These are phyloP conservation scores for Marasmius tenuissimus DNA, from an alignment of 1,284 basidiomycete species.

Conservation along the genomic window DNA sequence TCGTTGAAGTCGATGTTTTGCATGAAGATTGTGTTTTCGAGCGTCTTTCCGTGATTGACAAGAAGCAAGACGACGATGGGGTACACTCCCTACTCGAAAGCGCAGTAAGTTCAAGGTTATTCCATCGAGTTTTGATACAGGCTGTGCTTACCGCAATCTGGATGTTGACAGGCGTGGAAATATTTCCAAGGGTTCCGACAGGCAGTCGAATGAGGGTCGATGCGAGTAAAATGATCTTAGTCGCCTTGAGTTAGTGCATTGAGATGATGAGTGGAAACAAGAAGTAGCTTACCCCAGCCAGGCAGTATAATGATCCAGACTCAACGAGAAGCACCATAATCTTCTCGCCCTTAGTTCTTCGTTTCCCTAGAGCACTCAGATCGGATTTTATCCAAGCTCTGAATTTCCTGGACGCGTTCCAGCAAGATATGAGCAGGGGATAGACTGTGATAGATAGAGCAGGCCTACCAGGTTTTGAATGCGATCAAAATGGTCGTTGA, in stretches of 20 bases:
- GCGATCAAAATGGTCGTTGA: not conserved
- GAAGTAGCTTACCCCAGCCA: not conserved
- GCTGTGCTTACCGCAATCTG: slow-evolving; percentile 16
- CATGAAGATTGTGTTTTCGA: not conserved
- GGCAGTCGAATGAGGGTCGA: slow-evolving; percentile 15
- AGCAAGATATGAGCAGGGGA: not conserved
- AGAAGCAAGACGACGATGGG: not conserved
- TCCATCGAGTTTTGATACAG: not conserved
- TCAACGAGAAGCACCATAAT: not conserved
- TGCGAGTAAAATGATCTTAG: slow-evolving; percentile 13
- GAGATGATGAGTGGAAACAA: not conserved
- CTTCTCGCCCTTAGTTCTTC: not conserved
- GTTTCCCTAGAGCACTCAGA: not conserved
- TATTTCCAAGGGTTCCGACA: slow-evolving; percentile 19
- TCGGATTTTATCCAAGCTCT: not conserved
- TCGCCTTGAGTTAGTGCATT: not conserved
- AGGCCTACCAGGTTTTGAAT: not conserved
- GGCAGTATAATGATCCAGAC: slow-evolving; percentile 1
- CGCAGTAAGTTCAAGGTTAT: not conserved
- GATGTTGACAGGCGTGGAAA: slow-evolving; percentile 18
- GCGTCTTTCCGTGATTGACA: not conserved
- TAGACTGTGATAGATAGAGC: not conserved
- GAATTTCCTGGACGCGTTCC: not conserved
- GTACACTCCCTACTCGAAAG: not conserved
- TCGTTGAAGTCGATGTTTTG: too few relatives aligned